Evolutionary conservation across 2,329 filamentous ascomycete species (phyloP).

Genomic region (Fusarium sp.): DNA sequence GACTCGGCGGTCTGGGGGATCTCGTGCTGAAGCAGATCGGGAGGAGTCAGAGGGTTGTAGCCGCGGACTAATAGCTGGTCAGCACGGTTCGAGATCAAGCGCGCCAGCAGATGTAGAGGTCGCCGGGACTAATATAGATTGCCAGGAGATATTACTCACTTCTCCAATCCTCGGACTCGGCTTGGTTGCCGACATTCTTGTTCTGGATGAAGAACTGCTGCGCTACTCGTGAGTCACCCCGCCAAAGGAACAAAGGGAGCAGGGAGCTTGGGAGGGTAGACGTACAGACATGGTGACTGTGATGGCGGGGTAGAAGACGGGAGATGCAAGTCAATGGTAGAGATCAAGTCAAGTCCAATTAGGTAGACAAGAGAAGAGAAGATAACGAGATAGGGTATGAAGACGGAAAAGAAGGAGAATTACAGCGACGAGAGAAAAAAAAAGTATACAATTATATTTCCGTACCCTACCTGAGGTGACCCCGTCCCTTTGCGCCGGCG

Average conservation of each 20-base stretch:
- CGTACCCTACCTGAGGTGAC: slow-evolving; percentile 33
- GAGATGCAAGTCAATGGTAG: slow-evolving; percentile 11
- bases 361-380: not conserved
- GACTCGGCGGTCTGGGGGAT: slow-evolving; percentile 73
- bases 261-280: slow-evolving; percentile 20
- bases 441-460: slow-evolving; percentile 19
- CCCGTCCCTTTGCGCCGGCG: slow-evolving; percentile 42
- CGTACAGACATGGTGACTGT: slow-evolving; percentile 44
- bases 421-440: slow-evolving; percentile 1
- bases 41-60: slow-evolving; percentile 92
- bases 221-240: slow-evolving; percentile 46
- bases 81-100: slow-evolving; percentile 28
- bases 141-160: slow-evolving; percentile 66
- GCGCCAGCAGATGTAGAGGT: not conserved
- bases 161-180: slow-evolving; percentile 83
- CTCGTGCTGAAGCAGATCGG: slow-evolving; percentile 95
- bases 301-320: slow-evolving; percentile 23
- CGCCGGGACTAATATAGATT: slow-evolving; percentile 12
- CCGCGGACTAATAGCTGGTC: slow-evolving; percentile 73
- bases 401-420: not conserved
- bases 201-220: slow-evolving; percentile 79
- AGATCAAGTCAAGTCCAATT: not conserved
- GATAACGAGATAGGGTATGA: not conserved
- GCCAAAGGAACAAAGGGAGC: slow-evolving; percentile 20
- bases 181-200: slow-evolving; percentile 80